Evolutionary conservation across 805 yeast species (phyloP), one percentile per base, ranked within the genome.

Genomic region (Lipomyces kockii): DNA sequence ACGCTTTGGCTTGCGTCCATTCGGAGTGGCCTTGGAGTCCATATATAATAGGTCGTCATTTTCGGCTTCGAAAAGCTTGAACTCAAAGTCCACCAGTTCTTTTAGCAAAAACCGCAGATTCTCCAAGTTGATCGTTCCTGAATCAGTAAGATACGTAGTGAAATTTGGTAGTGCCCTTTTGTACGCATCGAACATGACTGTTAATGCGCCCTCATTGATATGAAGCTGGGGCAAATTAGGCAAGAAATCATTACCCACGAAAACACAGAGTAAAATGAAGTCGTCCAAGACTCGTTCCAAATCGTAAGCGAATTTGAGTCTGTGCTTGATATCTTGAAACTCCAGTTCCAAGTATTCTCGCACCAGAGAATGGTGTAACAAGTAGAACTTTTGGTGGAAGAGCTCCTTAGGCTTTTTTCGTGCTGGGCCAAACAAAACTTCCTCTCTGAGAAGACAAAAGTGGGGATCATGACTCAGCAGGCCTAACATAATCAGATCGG

Each of bases 231-330:
- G 99, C 73, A 96, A 84, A 77, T 95, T 91, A 32, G 99, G 99
- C 76, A 95, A 84, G 87, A 95, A 95, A 84, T 95, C 99, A 76
- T 95, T 95, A 74, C 99, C 99, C 74, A 95, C 91, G 69, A 95
- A 97, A 76, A 91, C 93, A 89, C 92, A 86, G 74, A 94, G 89
- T 68, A 95, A 82, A 71, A 95, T 91, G 73, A 94, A 92, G 78
- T 95, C 99, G 79, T 95, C 99, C 71, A 95, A 80, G 32, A 92
- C 84, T 71, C 93, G 84, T 78, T 95, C 99, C 78, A 95, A 93
- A 79, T 90, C 87, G 75, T 89, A 94, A 17, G 79, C 80, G 73
- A 92, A 92, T 27, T 85, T 76, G 60, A 91, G 73, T 61, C 84
- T 83, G 69, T 85, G 89, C 57, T 86, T 85, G 71, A 92, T 82